Conservation (phyloP, 257 asterid species). For the Solanum chiquidenum region DNA sequence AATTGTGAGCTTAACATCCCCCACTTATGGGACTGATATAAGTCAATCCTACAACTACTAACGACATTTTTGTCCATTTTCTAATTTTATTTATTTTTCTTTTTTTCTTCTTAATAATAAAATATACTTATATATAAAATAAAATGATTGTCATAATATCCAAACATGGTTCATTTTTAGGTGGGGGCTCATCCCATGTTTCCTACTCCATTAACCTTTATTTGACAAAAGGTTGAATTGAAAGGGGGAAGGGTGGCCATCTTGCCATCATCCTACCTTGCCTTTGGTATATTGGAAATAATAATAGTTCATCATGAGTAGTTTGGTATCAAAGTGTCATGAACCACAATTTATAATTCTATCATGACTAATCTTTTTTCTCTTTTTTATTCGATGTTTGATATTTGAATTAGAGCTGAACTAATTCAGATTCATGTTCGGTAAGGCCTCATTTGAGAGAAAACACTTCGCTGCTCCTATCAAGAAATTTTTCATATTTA, state of each 20-base stretch:
- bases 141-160: background rate
- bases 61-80: background rate
- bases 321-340: background rate
- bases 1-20: background rate
- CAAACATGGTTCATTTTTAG: background rate
- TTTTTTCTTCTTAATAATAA: accelerated
- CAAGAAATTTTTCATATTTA: background rate
- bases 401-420: accelerated
- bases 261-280: background rate
- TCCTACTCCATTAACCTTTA: background rate
- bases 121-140: too few relatives aligned
- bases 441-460: accelerated
- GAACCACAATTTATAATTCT: background rate
- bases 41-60: background rate
- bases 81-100: background rate
- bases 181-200: background rate
- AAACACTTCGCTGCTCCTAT: accelerated
- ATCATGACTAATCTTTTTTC: background rate
- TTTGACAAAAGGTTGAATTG: background rate
- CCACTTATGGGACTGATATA: background rate
- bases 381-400: accelerated
- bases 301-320: background rate
- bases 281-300: background rate
- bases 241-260: background rate
- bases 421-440: accelerated